These are phyloP conservation scores for Juncus effusus DNA, from an alignment of 176 grass and related monocot species.

Conservation along the genomic window DNA sequence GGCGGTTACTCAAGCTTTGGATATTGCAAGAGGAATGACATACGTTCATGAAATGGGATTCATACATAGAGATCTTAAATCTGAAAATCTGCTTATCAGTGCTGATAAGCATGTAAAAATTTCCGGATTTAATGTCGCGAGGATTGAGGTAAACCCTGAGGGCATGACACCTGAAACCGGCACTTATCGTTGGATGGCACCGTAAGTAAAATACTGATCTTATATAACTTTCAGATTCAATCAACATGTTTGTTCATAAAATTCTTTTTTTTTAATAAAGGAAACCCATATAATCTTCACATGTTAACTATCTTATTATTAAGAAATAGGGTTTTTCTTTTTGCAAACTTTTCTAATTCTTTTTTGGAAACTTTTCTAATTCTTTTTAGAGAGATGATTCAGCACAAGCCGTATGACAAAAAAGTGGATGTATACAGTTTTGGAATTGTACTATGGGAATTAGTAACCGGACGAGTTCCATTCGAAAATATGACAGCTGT, in stretches of 20 bases:
- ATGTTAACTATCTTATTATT: no score
- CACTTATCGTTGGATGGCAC: constrained; percentile 91
- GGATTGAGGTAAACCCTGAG: constrained; percentile 75
- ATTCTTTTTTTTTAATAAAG: no score
- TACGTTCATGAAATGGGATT: constrained; percentile 72
- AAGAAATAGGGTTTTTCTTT: no score
- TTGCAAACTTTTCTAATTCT: no score
- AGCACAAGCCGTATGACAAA: neutral
- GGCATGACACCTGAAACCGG: constrained; percentile 93
- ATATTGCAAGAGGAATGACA: constrained; percentile 73
- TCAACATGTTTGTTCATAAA: no score
- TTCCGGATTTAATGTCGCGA: constrained; percentile 73
- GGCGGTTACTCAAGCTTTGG: constrained; percentile 60
- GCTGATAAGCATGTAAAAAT: constrained; percentile 75
- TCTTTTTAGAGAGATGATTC: no score
- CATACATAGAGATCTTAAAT: constrained; percentile 75
- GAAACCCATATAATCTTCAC: no score
- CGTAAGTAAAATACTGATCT: constrained; percentile 41
- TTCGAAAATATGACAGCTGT: constrained; percentile 76
- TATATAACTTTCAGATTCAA: no score
- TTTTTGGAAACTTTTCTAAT: no score
- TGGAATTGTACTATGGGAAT: constrained; percentile 75
- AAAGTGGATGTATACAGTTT: constrained; percentile 82
- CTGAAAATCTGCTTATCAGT: constrained; percentile 68
- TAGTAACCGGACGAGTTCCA: constrained; percentile 60